Conservation (phyloP, 106 monocot species). For the Acanthochlamys bracteata region DNA sequence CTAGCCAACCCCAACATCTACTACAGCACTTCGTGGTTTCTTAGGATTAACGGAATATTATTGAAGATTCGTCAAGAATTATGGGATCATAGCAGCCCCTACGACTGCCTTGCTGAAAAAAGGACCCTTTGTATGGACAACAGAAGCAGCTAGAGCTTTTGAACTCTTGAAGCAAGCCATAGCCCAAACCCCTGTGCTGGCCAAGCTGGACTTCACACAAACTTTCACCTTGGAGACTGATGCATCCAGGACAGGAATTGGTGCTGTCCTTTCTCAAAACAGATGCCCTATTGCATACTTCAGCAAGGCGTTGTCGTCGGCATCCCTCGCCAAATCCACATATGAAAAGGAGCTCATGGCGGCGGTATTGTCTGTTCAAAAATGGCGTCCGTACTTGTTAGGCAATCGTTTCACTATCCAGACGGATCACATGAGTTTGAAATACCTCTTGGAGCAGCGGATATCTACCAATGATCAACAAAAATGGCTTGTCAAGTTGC, state of each 20-base stretch:
- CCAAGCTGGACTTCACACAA: background rate
- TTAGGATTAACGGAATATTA: no score
- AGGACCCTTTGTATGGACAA: no score
- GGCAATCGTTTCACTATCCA: background rate
- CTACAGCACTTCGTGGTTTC: no score
- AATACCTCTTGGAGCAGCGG: slow-evolving; percentile 4
- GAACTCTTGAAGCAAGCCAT: no score
- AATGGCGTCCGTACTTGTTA: background rate
- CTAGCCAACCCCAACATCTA: no score
- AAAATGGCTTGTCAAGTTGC: background rate
- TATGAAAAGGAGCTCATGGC: background rate
- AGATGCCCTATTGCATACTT: background rate
- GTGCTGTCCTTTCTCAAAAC: background rate
- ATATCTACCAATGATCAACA: background rate
- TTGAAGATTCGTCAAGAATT: no score
- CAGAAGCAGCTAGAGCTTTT: no score
- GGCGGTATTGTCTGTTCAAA: background rate
- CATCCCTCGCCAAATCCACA: no score
- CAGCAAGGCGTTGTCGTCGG: background rate
- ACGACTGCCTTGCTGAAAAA: no score
- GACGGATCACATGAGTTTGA: background rate
- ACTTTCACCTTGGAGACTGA: background rate
- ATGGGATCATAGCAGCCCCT: no score
- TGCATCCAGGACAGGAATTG: background rate
- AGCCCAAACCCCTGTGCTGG: background rate